Conservation (phyloP, 352 stramenopile genomes). For the Globisporangium yorkense region DNA sequence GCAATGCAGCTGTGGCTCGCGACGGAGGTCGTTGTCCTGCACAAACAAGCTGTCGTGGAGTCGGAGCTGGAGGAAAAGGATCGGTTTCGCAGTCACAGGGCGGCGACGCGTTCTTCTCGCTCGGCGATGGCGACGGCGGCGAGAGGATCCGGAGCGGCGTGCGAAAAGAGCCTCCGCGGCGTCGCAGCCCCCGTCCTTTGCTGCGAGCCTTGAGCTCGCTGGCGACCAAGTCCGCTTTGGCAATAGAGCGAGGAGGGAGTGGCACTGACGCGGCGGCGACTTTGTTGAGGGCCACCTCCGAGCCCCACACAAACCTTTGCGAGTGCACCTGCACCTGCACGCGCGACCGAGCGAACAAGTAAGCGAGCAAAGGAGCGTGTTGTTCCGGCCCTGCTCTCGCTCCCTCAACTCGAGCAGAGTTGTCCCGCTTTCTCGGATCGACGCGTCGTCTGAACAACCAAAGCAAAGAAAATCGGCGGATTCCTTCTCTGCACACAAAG, state of each 20-base stretch:
- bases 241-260: neutral
- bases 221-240: neutral
- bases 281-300: neutral
- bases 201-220: neutral
- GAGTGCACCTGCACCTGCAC: neutral
- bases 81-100: neutral
- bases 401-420: neutral
- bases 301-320: neutral
- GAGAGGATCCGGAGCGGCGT: neutral
- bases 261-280: neutral
- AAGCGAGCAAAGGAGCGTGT: neutral
- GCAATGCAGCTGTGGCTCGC: no score
- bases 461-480: slow-evolving; percentile 1
- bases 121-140: neutral
- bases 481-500: slow-evolving; percentile 2
- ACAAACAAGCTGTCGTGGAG: neutral
- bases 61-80: slow-evolving; percentile 1
- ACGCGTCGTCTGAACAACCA: neutral
- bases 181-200: neutral
- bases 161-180: neutral
- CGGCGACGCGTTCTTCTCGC: neutral
- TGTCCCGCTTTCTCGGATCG: neutral
- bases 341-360: neutral
- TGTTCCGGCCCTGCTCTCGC: neutral
- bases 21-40: neutral